These are phyloP conservation scores for sunflower (Helianthus annuus) DNA, from an alignment of 129 eudicot genomes.

Conservation along the genomic window HanXRQr2.0-SUNRISE NC_035444.2:111192745-111193244, in stretches of 20 bases:
- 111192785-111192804: not conserved
- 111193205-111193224: slow-evolving; percentile 48
- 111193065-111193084: slow-evolving; percentile 19
- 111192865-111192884: slow-evolving; percentile 43
- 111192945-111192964: slow-evolving; percentile 47
- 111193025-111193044: slow-evolving; percentile 16
- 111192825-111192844: slow-evolving; percentile 10
- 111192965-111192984: slow-evolving; percentile 21
- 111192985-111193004: slow-evolving; percentile 26
- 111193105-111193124: slow-evolving; percentile 12
- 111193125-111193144: slow-evolving; percentile 15
- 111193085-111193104: slow-evolving; percentile 18
- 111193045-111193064: slow-evolving; percentile 37
- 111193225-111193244: slow-evolving; percentile 25
- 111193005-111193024: slow-evolving; percentile 27
- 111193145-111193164: slow-evolving; percentile 40
- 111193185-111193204: slow-evolving; percentile 18
- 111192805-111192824: slow-evolving; percentile 20
- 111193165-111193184: slow-evolving; percentile 36
- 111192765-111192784: not conserved
- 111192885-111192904: slow-evolving; percentile 17
- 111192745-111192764: not conserved
- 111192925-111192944: slow-evolving; percentile 32
- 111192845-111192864: slow-evolving; percentile 11
- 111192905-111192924: slow-evolving; percentile 22